These are phyloP conservation scores for Sporothrix pallida DNA, from an alignment of 2,329 filamentous ascomycete genomes.

Conservation along the genomic window DNA sequence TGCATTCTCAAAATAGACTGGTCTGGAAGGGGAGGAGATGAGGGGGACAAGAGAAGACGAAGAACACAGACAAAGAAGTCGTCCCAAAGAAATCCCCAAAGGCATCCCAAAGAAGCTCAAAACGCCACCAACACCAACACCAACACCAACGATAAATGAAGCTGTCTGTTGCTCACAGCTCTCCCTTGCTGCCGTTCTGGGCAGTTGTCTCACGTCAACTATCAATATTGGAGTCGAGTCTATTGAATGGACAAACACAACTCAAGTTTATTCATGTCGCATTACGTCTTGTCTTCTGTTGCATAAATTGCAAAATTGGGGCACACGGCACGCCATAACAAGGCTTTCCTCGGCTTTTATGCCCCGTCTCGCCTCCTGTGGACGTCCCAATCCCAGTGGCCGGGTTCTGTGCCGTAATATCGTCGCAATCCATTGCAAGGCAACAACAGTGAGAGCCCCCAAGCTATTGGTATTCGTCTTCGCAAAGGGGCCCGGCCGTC, in stretches of 20 bases:
- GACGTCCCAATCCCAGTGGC: not conserved
- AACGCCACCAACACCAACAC: not conserved
- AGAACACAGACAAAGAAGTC: not conserved
- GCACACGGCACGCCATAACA: slow-evolving; percentile 4
- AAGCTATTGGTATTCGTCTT: too few species aligned
- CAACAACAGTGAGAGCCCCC: too few species aligned
- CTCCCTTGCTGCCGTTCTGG: slow-evolving; percentile 10
- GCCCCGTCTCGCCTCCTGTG: not conserved
- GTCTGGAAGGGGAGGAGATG: not conserved
- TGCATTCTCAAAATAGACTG: not conserved
- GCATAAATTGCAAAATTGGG: not conserved
- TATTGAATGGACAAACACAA: not conserved
- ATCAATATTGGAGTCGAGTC: not conserved
- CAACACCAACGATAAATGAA: too few species aligned
- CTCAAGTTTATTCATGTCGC: not conserved
- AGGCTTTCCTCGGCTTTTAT: not conserved
- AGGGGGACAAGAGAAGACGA: not conserved
- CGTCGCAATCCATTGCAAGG: too few species aligned
- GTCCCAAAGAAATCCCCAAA: not conserved
- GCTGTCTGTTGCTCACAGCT: not conserved
- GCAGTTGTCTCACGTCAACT: not conserved
- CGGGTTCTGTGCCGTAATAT: not conserved
- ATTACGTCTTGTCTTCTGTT: not conserved
- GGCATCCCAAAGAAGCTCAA: not conserved
- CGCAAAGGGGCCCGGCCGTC: too few species aligned